Base-by-base conservation (phyloP, 768 basidiomycete species). In the Cubamyces sp. region DNA sequence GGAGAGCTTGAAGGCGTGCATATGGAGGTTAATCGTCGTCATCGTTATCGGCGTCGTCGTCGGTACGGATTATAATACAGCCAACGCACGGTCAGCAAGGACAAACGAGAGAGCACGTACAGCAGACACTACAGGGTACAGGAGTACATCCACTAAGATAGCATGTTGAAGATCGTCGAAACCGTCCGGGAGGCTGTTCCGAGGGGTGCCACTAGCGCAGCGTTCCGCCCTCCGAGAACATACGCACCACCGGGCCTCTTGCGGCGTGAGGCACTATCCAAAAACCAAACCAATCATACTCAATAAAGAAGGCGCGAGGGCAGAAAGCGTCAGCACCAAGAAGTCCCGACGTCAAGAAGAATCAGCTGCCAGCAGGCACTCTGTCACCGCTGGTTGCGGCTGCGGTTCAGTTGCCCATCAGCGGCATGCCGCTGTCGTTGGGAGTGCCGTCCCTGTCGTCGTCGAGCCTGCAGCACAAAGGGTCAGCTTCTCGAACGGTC, bases 371-470 rank as follows among this genome's bases (percentile, higher is more conserved):
- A 47, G 43, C 39, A 54, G 43, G 60, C 65, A 62, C 37, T 52
- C 60, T 54, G 54, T 26, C 46, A 54, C 41, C 34, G 11, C 34
- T 34, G 34, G 39, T 34, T 18, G 56, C 52, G 61, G 18, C 23
- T 16, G 60, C 45, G 15, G 26, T 26, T 64, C 60, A 70, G 61
- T 67, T 70, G 61, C 67, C 66, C 63, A 75, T 61, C 53, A 73
- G 68, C 26, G 71, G 65, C 76, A 87, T 83, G 42, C 82, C 85
- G 66, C 84, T 85, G 30, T 81, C 82, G 66, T 79, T 84, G 16
- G 86, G 82, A 18, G 79, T 78, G 12, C 81, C 86, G 68, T 90
- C 88, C 67, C 85, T 75, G 71, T 88, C 87, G 70, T 90, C 88
- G 74, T 90, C 67, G 50, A 66, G 86, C 73, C 89, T 77, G 73